Conservation (phyloP, 2,329 filamentous ascomycete genomes). For the Exutisphaerella laricina region DNA sequence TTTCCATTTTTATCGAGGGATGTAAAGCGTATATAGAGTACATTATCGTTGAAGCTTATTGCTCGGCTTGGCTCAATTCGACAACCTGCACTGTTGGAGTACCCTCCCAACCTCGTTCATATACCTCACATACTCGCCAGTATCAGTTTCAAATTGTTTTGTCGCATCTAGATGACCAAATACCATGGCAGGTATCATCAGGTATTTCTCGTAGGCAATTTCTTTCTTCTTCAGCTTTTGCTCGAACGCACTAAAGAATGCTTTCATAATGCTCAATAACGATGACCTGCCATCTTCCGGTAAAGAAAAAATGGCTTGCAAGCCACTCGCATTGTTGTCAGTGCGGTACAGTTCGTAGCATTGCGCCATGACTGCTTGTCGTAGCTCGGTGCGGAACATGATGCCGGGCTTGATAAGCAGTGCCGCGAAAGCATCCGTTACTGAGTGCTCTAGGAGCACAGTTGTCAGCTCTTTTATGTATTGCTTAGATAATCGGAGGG, state of each 20-base stretch:
- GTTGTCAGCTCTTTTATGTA: conserved; percentile 8
- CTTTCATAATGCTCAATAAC: conserved; percentile 3
- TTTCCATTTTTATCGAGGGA: too few species aligned
- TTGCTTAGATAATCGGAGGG: conserved; percentile 9
- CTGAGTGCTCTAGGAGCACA: neutral
- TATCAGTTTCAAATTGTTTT: neutral
- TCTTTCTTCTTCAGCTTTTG: conserved; percentile 3
- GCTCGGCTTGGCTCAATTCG: too few species aligned
- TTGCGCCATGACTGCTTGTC: conserved; percentile 10
- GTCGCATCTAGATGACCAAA: conserved; percentile 12
- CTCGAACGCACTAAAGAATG: neutral
- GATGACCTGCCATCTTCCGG: conserved; percentile 6
- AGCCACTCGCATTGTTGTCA: conserved; percentile 7
- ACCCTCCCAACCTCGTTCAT: neutral
- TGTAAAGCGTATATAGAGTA: too few species aligned
- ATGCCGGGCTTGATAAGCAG: conserved; percentile 7
- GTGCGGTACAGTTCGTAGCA: conserved; percentile 11
- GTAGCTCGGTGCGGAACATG: conserved; percentile 12
- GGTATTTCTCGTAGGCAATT: conserved; percentile 4
- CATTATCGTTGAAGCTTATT: too few species aligned
- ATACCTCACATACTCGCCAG: neutral
- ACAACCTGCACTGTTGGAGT: neutral
- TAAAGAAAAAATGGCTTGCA: conserved; percentile 5
- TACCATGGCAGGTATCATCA: conserved; percentile 14
- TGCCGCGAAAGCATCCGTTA: conserved; percentile 5